Base-by-base conservation (phyloP, 164 flowering plant species). In the Hamamelis virginiana region DNA sequence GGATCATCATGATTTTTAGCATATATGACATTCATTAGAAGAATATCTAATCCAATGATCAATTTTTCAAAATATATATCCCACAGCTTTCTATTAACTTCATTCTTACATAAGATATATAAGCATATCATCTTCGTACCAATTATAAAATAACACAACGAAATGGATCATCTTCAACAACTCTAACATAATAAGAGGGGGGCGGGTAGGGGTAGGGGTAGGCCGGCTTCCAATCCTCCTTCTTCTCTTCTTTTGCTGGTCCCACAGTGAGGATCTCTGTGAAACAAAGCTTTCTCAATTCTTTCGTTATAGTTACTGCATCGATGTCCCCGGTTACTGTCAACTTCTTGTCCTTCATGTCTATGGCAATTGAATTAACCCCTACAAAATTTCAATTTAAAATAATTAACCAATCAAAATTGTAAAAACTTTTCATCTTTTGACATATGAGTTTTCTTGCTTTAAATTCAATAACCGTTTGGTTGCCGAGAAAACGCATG, bases 301-400 rank as follows among this genome's bases (percentile, higher is more conserved):
- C 82, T 50, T 65, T 66, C 33, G 77, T 84, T 13, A 80, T 21
- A 4, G 9, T 22, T 1, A 82, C 83, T 14, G 88, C 81, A 73
- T 84, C 87, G 9, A 82, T 48, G 50, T 75, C 77, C 3, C 87
- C 87, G 0, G 55, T 74, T 53, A 84, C 72, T 0, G 87, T 84
- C 76, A 84, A 9, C 64, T 80, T 78, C 75, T 72, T 68, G 27
- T 79, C 78, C 65, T 81, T 82, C 78, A 66, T 71, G 50, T 84
- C 84, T 74, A 80, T 45, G 33, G 80, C 11, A 0, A 84, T 69
- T 28, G 84, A 80, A 5, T 80, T 77, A 18, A 84, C 73, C 45
- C 87, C 87, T 84, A 73, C 55, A 67, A 43, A 66, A 33, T 11
- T n/a, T 33, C 41, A 33, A 33, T 59, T 18, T 9, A 14, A 59